These are phyloP conservation scores for Komagataella mondaviorum DNA, from an alignment of 805 yeast species.

Conservation along the genomic window DNA sequence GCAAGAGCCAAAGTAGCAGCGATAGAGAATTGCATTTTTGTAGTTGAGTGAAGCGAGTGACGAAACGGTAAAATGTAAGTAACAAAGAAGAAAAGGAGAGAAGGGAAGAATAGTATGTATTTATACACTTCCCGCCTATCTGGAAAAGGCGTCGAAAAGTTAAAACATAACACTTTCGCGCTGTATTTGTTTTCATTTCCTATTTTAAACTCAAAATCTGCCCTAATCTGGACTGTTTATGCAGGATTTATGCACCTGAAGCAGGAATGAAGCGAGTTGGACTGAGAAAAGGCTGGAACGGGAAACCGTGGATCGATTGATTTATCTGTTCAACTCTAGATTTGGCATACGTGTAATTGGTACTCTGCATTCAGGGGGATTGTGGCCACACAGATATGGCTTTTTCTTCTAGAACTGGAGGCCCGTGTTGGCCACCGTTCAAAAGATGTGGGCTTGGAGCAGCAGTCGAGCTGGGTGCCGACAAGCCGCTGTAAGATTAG, in stretches of 20 bases:
- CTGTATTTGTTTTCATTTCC: background rate
- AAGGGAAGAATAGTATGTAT: background rate
- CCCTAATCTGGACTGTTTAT: background rate
- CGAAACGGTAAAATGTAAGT: slow-evolving; percentile 4
- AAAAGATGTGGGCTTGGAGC: background rate
- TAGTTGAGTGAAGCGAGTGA: slow-evolving; percentile 16
- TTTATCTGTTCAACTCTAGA: background rate
- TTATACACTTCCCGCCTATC: background rate
- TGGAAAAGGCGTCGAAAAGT: background rate
- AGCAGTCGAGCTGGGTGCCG: too few species aligned
- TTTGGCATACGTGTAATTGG: background rate
- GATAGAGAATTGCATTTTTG: slow-evolving; percentile 21
- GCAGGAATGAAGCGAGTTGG: background rate
- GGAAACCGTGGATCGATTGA: background rate
- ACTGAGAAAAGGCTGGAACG: background rate
- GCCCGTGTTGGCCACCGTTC: background rate
- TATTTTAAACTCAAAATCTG: background rate
- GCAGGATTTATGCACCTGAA: background rate
- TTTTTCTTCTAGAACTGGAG: background rate
- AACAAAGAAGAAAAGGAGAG: slow-evolving; percentile 4
- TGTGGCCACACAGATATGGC: background rate
- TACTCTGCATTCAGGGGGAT: background rate
- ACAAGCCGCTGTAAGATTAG: too few species aligned
- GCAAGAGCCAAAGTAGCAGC: slow-evolving; percentile 20
- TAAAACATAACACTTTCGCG: background rate